These are phyloP conservation scores for Cantharellus cinnabarinus DNA, from an alignment of 768 basidiomycete genomes.

Conservation along the genomic window DNA sequence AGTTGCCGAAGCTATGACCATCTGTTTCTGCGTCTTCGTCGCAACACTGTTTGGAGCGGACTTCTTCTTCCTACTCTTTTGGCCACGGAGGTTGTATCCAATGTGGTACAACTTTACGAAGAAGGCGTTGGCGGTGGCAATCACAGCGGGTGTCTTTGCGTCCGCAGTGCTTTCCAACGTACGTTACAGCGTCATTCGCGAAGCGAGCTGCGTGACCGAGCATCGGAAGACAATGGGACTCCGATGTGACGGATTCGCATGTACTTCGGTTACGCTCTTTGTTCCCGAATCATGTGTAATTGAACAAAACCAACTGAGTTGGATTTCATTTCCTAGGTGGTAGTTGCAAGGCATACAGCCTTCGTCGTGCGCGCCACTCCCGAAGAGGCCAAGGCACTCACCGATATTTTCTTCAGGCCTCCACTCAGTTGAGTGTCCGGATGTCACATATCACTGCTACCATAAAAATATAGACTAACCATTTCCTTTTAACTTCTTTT, in stretches of 20 bases:
- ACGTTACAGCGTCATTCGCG: not conserved
- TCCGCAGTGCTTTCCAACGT: not conserved
- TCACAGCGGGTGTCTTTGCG: conserved; percentile 8
- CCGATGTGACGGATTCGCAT: no score
- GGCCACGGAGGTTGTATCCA: conserved; percentile 6
- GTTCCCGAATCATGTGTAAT: no score
- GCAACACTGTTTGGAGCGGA: conserved; percentile 11
- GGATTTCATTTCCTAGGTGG: not conserved
- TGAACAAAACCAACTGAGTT: no score
- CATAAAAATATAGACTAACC: not conserved
- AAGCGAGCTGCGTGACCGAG: not conserved
- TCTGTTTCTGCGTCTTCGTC: conserved; percentile 11
- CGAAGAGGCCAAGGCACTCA: not conserved
- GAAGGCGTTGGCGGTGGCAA: conserved; percentile 6
- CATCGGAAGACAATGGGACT: no score
- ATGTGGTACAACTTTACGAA: conserved; percentile 10
- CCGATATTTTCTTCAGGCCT: not conserved
- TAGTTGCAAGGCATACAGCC: not conserved
- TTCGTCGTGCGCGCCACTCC: not conserved
- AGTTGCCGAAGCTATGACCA: conserved; percentile 7
- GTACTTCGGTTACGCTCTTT: no score
- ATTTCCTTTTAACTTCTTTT: not conserved
- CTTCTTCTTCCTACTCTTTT: conserved; percentile 12
- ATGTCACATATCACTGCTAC: not conserved
- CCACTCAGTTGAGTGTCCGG: not conserved